Base-by-base conservation (phyloP, 768 basidiomycete genomes). In the Tulasnella sp. region DNA sequence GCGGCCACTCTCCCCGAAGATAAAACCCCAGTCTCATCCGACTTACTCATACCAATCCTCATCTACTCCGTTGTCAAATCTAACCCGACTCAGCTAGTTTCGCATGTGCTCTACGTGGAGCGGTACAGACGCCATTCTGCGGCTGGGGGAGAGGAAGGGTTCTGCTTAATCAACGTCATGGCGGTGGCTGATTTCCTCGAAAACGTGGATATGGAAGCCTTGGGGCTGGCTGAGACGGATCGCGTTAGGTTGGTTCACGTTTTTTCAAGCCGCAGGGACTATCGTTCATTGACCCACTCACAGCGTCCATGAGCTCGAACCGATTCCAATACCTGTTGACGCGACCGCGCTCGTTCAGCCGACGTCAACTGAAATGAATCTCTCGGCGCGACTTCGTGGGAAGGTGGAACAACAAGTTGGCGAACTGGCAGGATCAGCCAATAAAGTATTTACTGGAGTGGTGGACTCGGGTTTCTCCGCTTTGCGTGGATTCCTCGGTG, bases 151-250 rank as follows among this genome's bases (percentile, higher is more conserved):
- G 96, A 98, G 83, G 94, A 95, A 83, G 92, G 91, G 73, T 99
- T 96, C 83, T 98, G 96, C 80, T 88, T 97, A 56, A 94, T 98
- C 84, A 99, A 98, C 85, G 87, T 98, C 52, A 91, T 97, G 88
- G 97, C 97, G 16, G 96, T 97, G 7, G 94, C 94, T 1, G 97
- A 98, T 84, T 99, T 98, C 84, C 87, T 98, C 75, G 96, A 97
- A 86, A 94, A 96, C 83, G 95, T 98, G 46, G 96, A 98, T 86
- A 87, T 98, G 78, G 92, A 89, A 10, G 90, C 88, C 0, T 86
- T 94, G 27, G 92, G 89, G 82, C 85, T 95, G 75, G 89, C 88
- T 44, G 90, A 90, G 77, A 39, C 81, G 19, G 81, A 82, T 31
- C 87, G 86, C 39, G 88, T 90, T 3, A 84, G 91, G 82, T 79